Conservation (phyloP, 2,329 filamentous ascomycete genomes). For the Ceratocystis papillata region DNA sequence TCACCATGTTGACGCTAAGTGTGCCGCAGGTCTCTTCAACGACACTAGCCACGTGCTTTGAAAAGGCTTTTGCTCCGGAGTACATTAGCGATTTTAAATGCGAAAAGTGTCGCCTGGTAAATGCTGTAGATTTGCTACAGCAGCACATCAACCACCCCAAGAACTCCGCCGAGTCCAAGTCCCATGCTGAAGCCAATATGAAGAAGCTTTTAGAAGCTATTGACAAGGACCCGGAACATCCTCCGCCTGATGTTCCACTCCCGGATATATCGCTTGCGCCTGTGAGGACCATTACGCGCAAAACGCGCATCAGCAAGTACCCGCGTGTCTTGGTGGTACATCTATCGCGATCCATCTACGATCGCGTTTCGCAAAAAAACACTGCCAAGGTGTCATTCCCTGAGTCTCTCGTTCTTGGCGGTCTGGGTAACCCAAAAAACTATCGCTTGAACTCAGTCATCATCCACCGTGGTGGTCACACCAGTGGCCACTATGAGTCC, state of each 20-base stretch:
- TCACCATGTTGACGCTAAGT: constrained; percentile 83
- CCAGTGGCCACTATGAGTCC: constrained; percentile 94
- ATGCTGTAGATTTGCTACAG: constrained; percentile 57
- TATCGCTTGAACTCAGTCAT: constrained; percentile 82
- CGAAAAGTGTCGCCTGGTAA: constrained; percentile 78
- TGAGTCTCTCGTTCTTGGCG: constrained; percentile 71
- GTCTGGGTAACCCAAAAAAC: constrained; percentile 62
- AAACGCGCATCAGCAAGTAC: constrained; percentile 76
- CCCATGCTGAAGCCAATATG: constrained; percentile 46
- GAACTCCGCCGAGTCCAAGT: constrained; percentile 36
- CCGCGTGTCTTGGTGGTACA: constrained; percentile 87
- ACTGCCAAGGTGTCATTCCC: constrained; percentile 88
- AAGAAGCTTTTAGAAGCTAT: constrained; percentile 58
- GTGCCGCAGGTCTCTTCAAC: constrained; percentile 77
- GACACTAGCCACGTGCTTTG: constrained; percentile 77
- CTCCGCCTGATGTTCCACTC: constrained; percentile 43
- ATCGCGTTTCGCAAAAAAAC: constrained; percentile 79
- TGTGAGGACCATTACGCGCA: constrained; percentile 72
- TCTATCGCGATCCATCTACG: constrained; percentile 86
- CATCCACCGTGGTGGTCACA: constrained; percentile 88
- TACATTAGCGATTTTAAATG: constrained; percentile 96
- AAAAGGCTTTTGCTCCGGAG: constrained; percentile 87
- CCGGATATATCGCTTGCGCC: constrained; percentile 66
- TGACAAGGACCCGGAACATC: constrained; percentile 67
- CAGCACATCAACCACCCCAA: constrained; percentile 46